Conservation (phyloP, 139 green algal species). For the Ettlia oleoabundans region DNA sequence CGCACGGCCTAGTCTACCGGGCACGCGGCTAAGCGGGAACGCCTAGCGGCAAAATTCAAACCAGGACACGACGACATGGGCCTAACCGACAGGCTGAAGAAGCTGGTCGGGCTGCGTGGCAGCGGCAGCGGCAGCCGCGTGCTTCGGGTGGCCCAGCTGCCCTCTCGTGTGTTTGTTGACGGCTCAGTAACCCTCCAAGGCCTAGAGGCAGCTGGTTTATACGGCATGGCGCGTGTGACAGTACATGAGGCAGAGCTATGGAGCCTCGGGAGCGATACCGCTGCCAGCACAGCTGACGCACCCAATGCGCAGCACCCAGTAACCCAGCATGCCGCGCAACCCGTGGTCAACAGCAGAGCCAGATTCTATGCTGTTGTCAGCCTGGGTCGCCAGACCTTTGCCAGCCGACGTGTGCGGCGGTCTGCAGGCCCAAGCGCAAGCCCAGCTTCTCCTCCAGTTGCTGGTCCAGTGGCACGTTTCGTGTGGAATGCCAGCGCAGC, state of each 20-base stretch:
- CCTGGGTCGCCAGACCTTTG: conserved; percentile 16
- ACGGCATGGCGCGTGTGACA: conserved; percentile 7
- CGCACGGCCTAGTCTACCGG: too few relatives aligned
- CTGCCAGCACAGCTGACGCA: background rate
- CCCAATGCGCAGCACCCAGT: background rate
- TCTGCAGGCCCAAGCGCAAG: background rate
- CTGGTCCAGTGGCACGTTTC: background rate
- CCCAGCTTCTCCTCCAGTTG: too few relatives aligned
- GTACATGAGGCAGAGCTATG: conserved; percentile 28
- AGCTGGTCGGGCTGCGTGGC: background rate
- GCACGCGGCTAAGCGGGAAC: too few relatives aligned
- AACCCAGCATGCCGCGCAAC: too few relatives aligned
- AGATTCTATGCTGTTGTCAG: conserved; percentile 12
- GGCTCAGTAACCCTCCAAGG: background rate
- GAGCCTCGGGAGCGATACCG: background rate
- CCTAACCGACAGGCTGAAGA: background rate
- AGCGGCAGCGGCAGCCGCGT: background rate
- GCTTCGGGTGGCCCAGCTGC: conserved; percentile 7
- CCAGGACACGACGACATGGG: too few relatives aligned
- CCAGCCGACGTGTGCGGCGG: background rate
- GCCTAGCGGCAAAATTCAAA: too few relatives aligned
- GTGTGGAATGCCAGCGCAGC: conserved; percentile 10
- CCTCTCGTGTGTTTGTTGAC: conserved; percentile 5
- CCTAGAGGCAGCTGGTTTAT: background rate
- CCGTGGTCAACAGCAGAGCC: background rate